These are phyloP conservation scores for Aspergillus incahuasiensis DNA, from an alignment of 495 filamentous ascomycete species.

Conservation along the genomic window DNA sequence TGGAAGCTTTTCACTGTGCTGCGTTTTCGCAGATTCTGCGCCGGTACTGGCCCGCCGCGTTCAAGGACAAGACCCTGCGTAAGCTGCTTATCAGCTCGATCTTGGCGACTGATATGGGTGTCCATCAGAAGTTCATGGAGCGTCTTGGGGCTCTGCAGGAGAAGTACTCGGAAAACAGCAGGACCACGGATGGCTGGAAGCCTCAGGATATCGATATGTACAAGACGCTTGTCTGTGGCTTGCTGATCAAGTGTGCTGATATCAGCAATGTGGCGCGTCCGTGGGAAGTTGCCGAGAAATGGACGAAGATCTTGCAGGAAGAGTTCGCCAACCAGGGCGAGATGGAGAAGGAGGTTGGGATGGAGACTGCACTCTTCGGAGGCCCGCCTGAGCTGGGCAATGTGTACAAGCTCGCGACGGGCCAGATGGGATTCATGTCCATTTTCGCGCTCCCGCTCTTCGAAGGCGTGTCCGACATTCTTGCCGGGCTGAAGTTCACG, in stretches of 20 bases:
- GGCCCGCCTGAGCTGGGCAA: slow-evolving; percentile 79
- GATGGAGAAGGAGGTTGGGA: slow-evolving; percentile 85
- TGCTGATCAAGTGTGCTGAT: slow-evolving; percentile 96
- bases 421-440: slow-evolving; percentile 94
- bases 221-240: slow-evolving; percentile 72
- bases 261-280: slow-evolving; percentile 95
- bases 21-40: slow-evolving; percentile 95
- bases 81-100: slow-evolving; percentile 93
- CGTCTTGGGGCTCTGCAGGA: slow-evolving; percentile 71
- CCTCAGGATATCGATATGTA: slow-evolving; percentile 64
- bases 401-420: slow-evolving; percentile 71
- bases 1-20: slow-evolving; percentile 96
- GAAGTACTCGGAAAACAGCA: slow-evolving; percentile 60
- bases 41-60: slow-evolving; percentile 83
- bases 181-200: slow-evolving; percentile 62
- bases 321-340: slow-evolving; percentile 89
- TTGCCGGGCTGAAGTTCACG: slow-evolving; percentile 78
- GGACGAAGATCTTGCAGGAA: slow-evolving; percentile 87
- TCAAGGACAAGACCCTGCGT: slow-evolving; percentile 68
- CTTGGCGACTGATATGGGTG: slow-evolving; percentile 91
- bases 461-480: slow-evolving; percentile 72
- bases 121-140: slow-evolving; percentile 95
- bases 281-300: slow-evolving; percentile 73
- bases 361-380: slow-evolving; percentile 78
- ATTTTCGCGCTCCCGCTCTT: slow-evolving; percentile 91